Base-by-base conservation (phyloP, 192 early-diverging fungal genomes). In the Hyaloraphidium curvatum region DNA sequence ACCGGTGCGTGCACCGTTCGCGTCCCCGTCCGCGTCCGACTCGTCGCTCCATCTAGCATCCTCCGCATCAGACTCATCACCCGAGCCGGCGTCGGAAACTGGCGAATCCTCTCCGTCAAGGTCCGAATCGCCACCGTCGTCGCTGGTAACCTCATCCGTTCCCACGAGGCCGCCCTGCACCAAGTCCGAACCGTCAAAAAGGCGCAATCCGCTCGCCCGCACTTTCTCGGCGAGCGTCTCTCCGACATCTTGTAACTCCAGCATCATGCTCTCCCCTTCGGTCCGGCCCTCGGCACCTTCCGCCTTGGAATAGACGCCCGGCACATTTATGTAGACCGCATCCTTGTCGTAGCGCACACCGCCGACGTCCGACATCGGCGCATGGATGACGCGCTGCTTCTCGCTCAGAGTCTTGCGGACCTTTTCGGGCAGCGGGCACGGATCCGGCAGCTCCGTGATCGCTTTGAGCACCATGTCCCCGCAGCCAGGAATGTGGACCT, bases 301-400 rank as follows among this genome's bases (percentile, higher is more conserved):
- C 21, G 73, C 64, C 23, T 70, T 61, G 11, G 43, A 31, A 5
- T 11, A 27, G 54, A 55, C 2, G 26, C 89, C 91, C 26, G 86
- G 86, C 19, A 98, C 82, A 52, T 93, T 87, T 59, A 98, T 93
- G 60, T 98, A 98, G 21, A 98, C 88, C 3, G 91, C 95, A 70
- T 98, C 95, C 67, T 91, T 94, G 66, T 98, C 95, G 69, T 96
- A 96, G 78, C 96, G 80, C 52, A 98, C 85, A 40, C 95, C 95
- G 57, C 88, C 90, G 25, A 98, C 87, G 58, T 93, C 90, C 0
- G 89, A 87, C 87, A 94, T 96, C 23, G 95, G 95, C 22, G 92
- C 95, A 57, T 94, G 96, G 43, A 98, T 86, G 25, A 96, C 75
- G 67, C 93, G 94, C 58, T 89, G 81, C 50, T 91, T 87, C 57